Evolutionary conservation across 257 asterid genomes (phyloP).

Genomic region (Nicotiana attenuata): DNA sequence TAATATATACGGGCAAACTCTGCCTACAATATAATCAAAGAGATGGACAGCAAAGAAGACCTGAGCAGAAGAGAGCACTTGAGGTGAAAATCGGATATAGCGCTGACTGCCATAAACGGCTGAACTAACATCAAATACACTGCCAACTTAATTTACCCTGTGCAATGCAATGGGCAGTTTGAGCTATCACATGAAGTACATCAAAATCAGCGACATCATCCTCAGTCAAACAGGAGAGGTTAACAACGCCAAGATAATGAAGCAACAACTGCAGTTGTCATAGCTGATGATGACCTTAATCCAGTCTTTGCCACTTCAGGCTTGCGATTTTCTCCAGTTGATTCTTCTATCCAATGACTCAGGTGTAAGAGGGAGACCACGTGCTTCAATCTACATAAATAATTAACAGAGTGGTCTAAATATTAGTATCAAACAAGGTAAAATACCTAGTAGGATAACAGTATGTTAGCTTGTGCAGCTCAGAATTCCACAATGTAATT

Average conservation of each 20-base stretch:
- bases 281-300: constrained; percentile 97
- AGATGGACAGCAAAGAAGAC: constrained; percentile 28
- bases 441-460: background rate
- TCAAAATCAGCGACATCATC: constrained; percentile 39
- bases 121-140: constrained; percentile 96
- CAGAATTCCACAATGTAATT: background rate
- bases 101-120: constrained; percentile 96
- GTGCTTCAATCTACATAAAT: constrained; percentile 71
- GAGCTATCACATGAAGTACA: constrained; percentile 79
- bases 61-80: constrained; percentile 82
- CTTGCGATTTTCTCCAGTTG: constrained; percentile 50
- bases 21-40: background rate
- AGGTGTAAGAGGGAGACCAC: constrained; percentile 73
- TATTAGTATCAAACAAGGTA: background rate
- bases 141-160: constrained; percentile 97
- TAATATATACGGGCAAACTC: background rate
- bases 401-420: constrained; percentile 9
- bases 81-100: constrained; percentile 84
- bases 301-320: constrained; percentile 99
- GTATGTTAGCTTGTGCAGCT: background rate
- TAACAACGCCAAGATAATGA: constrained; percentile 75
- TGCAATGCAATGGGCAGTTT: constrained; percentile 91
- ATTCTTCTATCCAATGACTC: constrained; percentile 80
- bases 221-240: constrained; percentile 40
- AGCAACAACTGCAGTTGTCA: constrained; percentile 98